These are phyloP conservation scores for Sporothrix phasma DNA, from an alignment of 2,329 filamentous ascomycete genomes.

Conservation along the genomic window DNA sequence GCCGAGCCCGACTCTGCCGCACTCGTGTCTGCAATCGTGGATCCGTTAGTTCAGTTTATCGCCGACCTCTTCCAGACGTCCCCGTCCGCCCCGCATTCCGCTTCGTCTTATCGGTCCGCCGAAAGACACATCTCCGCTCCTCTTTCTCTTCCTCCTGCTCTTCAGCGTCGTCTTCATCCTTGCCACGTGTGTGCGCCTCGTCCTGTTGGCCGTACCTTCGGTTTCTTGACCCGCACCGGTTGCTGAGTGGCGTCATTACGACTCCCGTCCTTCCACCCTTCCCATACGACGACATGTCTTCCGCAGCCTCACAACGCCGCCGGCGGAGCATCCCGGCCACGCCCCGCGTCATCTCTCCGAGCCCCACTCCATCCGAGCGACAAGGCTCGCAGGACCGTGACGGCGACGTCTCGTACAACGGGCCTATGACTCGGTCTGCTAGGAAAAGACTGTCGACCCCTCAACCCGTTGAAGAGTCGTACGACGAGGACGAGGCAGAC, in stretches of 20 bases:
- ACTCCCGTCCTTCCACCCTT: constrained; percentile 52
- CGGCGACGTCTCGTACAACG: constrained; percentile 49
- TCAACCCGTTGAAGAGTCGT: constrained; percentile 46
- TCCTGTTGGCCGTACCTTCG: constrained; percentile 16
- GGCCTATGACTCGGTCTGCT: constrained; percentile 67
- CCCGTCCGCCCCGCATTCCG: constrained; percentile 7
- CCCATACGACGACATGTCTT: constrained; percentile 25
- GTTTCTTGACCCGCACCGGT: constrained; percentile 37
- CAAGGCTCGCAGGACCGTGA: constrained; percentile 30
- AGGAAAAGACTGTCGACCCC: constrained; percentile 46
- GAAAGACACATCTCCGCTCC: constrained; percentile 14
- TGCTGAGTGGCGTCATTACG: constrained; percentile 47
- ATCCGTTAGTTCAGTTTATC: constrained; percentile 38
- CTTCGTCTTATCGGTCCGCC: neutral
- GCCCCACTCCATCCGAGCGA: constrained; percentile 61
- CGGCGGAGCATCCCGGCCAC: constrained; percentile 57
- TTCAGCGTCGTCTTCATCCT: constrained; percentile 20
- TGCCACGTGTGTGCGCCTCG: constrained; percentile 13
- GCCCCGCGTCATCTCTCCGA: constrained; percentile 82
- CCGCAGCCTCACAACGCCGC: constrained; percentile 35
- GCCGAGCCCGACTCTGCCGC: constrained; percentile 49
- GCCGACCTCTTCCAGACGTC: constrained; percentile 27
- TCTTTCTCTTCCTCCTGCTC: constrained; percentile 20
- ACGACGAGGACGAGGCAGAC: constrained; percentile 37
- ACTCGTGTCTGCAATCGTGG: constrained; percentile 44